Evolutionary conservation across 2,329 filamentous ascomycete genomes (phyloP).

Genomic region (Scolecobasidium constrictum): DNA sequence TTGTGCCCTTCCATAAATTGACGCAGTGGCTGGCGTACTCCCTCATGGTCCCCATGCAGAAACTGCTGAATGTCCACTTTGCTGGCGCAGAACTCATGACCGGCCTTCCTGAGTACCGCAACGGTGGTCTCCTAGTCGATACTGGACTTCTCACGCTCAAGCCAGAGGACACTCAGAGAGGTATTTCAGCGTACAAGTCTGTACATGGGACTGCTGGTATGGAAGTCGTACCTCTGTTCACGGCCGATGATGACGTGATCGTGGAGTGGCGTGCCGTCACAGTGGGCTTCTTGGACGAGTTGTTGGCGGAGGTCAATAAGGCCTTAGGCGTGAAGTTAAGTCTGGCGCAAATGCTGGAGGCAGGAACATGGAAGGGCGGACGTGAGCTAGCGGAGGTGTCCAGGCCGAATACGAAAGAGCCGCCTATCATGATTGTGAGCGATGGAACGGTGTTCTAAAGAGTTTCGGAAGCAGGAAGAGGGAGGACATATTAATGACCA

Average conservation of each 20-base stretch:
- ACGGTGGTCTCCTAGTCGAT: conserved; percentile 80
- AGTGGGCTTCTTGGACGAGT: conserved; percentile 62
- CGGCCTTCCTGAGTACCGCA: conserved; percentile 83
- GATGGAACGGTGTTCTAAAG: conserved; percentile 88
- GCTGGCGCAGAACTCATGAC: conserved; percentile 75
- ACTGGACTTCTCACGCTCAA: conserved; percentile 73
- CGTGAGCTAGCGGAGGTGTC: conserved; percentile 93
- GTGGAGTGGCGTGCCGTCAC: conserved; percentile 71
- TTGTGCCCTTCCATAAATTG: conserved; percentile 86
- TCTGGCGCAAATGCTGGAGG: conserved; percentile 83
- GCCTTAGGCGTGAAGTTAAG: conserved; percentile 59
- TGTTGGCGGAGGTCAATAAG: conserved; percentile 58
- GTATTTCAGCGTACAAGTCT: conserved; percentile 56
- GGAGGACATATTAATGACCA: no score
- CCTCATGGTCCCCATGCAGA: conserved; percentile 82
- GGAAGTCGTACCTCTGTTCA: conserved; percentile 65
- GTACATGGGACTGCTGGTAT: conserved; percentile 60
- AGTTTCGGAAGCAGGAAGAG: no score
- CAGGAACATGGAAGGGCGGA: conserved; percentile 97
- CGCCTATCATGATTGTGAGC: conserved; percentile 90
- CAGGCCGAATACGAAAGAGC: conserved; percentile 89
- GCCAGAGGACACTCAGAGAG: conserved; percentile 55
- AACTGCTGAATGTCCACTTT: conserved; percentile 69
- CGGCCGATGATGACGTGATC: conserved; percentile 64
- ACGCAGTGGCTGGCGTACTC: conserved; percentile 94